Base-by-base conservation (phyloP, 139 green algal species). In the Gonium pectorale region DNA sequence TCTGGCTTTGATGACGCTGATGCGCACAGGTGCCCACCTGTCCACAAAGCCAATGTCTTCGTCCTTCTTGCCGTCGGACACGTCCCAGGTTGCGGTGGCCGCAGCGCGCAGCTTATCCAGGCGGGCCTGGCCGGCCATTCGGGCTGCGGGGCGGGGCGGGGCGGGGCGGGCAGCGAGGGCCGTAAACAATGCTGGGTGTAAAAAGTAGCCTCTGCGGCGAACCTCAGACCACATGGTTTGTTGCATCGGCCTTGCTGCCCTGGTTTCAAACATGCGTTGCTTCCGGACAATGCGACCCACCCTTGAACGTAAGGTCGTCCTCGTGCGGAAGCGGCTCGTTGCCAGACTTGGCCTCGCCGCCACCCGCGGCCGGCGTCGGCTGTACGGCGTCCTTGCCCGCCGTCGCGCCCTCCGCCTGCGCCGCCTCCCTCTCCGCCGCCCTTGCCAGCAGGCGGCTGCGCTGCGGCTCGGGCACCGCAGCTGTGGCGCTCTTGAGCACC, bases 91-190 rank as follows among this genome's bases (percentile, higher is more conserved):
- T 1, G 54, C 43, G 3, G 77, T 74, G 60, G 77, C 77, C 11
- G 77, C 77, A 15, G 77, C n/a, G 7, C 77, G 40, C 43, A 83
- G 62, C 60, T 64, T 73, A 62, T 83, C 77, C 43, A 83, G 41
- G 1, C 77, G 77, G 37, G 22, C 44, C n/a, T 38, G 49, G 38
- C 64, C 38, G 60, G 77, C 43, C 43, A 52, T n/a, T 4, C 77
- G 77, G 33, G 60, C 43, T 70, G 43, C 24, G n/a, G 60, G 43
- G 2, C 9, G 51, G 35, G 51, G 11, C 8, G 49, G 24, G 51
- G 72, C 13, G 49, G 49, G 49, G 49, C 49, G 49, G 49, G 49
- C 49, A 56, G 49, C 49, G 13, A 56, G 49, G 49, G 17, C n/a
- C n/a, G n/a, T n/a, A n/a, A n/a, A n/a, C n/a, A n/a, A n/a, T n/a